Conservation (phyloP, 768 basidiomycete species). For the Termitomyces bulborhizus region DNA sequence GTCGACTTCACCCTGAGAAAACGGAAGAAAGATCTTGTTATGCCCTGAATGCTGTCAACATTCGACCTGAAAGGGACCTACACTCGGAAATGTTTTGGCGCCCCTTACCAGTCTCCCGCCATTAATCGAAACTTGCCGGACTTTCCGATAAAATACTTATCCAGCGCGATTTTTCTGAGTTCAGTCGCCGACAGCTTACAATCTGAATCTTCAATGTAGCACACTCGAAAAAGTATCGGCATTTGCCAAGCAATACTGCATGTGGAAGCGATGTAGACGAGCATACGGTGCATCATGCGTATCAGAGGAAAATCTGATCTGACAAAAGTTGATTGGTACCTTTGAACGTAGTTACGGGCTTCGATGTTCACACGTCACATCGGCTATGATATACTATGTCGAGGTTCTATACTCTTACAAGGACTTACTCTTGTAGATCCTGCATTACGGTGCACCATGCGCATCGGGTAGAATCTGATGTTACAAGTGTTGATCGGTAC, state of each 20-base stretch:
- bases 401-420: too few relatives aligned
- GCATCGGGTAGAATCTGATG: too few relatives aligned
- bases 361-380: too few relatives aligned
- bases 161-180: neutral
- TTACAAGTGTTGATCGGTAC: too few relatives aligned
- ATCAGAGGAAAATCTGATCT: too few relatives aligned
- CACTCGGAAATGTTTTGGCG: neutral
- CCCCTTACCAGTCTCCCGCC: neutral
- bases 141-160: neutral
- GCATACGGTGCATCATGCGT: too few relatives aligned
- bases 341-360: too few relatives aligned
- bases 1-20: constrained; percentile 11
- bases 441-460: too few relatives aligned
- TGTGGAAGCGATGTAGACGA: too few relatives aligned
- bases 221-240: neutral
- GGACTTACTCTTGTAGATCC: too few relatives aligned
- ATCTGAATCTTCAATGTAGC: neutral
- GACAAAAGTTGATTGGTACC: too few relatives aligned
- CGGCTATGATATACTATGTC: too few relatives aligned
- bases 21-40: constrained; percentile 6
- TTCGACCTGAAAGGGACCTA: constrained; percentile 5
- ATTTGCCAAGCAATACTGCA: neutral
- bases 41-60: constrained; percentile 2
- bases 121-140: neutral
- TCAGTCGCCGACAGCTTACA: neutral